These are phyloP conservation scores for Globisporangium abappressorium DNA, from an alignment of 352 stramenopile species.

Conservation along the genomic window DNA sequence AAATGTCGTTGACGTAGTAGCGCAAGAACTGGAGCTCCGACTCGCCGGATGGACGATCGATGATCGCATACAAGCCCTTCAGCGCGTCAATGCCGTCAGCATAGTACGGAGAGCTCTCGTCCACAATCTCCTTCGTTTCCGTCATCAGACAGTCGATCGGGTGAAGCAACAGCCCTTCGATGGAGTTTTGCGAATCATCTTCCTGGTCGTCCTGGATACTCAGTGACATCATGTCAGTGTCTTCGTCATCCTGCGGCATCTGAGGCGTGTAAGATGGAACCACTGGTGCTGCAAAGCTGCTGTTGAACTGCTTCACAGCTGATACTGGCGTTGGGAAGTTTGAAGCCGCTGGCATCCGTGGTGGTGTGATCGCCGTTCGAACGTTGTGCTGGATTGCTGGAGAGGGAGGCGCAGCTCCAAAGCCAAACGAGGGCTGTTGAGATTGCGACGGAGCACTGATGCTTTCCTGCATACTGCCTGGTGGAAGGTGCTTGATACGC, in stretches of 20 bases:
- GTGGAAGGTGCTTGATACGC: conserved; percentile 74
- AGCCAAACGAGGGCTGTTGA: conserved; percentile 18
- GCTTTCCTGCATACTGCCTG: conserved; percentile 30
- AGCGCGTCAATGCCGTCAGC: conserved; percentile 68
- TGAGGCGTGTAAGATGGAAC: not conserved
- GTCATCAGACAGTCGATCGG: conserved; percentile 72
- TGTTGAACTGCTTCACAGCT: conserved; percentile 32
- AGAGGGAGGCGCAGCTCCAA: conserved; percentile 18
- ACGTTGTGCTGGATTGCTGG: conserved; percentile 11
- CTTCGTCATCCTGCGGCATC: conserved; percentile 33
- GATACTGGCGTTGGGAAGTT: conserved; percentile 25
- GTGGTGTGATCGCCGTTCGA: conserved; percentile 13
- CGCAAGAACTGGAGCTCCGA: conserved; percentile 66
- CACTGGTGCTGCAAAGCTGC: conserved; percentile 1
- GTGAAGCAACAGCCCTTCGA: conserved; percentile 59
- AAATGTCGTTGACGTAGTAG: conserved; percentile 79
- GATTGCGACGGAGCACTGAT: conserved; percentile 10
- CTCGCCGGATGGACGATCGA: conserved; percentile 50
- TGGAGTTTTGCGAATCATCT: conserved; percentile 5
- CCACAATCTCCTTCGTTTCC: conserved; percentile 56
- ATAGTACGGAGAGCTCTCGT: conserved; percentile 47
- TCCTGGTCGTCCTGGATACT: conserved; percentile 22
- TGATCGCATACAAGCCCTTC: conserved; percentile 78
- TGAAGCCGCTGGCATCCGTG: conserved; percentile 19
- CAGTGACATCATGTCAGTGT: conserved; percentile 54